These are phyloP conservation scores for Nakazawaea anatomiae DNA, from an alignment of 805 yeast genomes.

Conservation along the genomic window DNA sequence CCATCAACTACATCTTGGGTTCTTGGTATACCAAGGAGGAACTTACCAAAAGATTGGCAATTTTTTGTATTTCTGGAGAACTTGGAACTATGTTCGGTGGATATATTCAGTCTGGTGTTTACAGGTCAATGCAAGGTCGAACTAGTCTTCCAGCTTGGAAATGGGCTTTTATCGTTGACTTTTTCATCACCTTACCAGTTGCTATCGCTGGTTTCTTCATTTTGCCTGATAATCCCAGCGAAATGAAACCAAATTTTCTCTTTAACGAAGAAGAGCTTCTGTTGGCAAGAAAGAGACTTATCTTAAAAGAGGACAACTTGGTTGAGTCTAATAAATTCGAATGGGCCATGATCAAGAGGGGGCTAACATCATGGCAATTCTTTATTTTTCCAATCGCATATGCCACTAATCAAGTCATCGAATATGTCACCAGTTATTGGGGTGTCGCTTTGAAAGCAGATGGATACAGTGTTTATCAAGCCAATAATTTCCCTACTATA, in stretches of 20 bases:
- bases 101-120: slow-evolving; percentile 53
- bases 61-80: slow-evolving; percentile 56
- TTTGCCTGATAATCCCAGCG: slow-evolving; percentile 55
- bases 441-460: slow-evolving; percentile 41
- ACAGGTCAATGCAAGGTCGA: slow-evolving; percentile 38
- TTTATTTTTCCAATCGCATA: slow-evolving; percentile 29
- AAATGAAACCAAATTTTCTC: slow-evolving; percentile 22
- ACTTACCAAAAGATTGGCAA: slow-evolving; percentile 51
- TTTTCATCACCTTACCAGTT: slow-evolving; percentile 50
- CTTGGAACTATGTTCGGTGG: slow-evolving; percentile 60
- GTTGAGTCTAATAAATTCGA: slow-evolving; percentile 14
- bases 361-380: slow-evolving; percentile 47
- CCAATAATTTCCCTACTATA: slow-evolving; percentile 50
- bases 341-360: slow-evolving; percentile 34
- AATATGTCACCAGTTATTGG: slow-evolving; percentile 42
- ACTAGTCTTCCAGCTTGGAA: slow-evolving; percentile 60
- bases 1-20: slow-evolving; percentile 54
- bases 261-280: slow-evolving; percentile 35
- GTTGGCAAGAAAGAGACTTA: slow-evolving; percentile 36
- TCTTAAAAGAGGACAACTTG: slow-evolving; percentile 22
- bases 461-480: slow-evolving; percentile 34
- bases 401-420: slow-evolving; percentile 23
- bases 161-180: slow-evolving; percentile 70
- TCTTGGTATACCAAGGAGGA: slow-evolving; percentile 51
- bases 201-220: slow-evolving; percentile 49